phyloP scores from a whole-genome alignment of 2,329 filamentous ascomycete genomes.

The Basipetospora chlamydospora region DNA sequence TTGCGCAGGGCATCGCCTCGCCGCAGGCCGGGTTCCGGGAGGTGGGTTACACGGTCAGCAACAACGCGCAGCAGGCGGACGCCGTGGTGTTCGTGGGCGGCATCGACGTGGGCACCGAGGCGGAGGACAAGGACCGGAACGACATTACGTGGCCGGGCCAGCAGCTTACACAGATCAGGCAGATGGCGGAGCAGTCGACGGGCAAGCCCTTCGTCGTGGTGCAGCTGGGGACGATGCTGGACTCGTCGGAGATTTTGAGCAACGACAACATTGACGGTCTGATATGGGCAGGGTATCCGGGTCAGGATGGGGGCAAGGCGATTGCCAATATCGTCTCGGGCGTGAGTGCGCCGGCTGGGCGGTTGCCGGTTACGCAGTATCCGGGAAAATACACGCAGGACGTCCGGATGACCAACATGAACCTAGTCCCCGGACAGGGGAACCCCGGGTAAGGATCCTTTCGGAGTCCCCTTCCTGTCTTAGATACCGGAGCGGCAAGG shows the following conservation, averaged over 20 bases:
- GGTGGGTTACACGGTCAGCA: slow-evolving; percentile 6
- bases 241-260: slow-evolving; percentile 31
- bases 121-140: slow-evolving; percentile 35
- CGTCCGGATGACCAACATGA: slow-evolving; percentile 41
- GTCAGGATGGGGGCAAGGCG: slow-evolving; percentile 42
- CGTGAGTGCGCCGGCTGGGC: slow-evolving; percentile 31
- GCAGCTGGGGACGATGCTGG: slow-evolving; percentile 36
- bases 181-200: not conserved
- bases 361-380: slow-evolving; percentile 41
- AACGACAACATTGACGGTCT: slow-evolving; percentile 34
- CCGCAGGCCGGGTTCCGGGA: slow-evolving; percentile 2
- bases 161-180: slow-evolving; percentile 33
- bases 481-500: too few species aligned
- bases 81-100: slow-evolving; percentile 40
- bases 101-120: slow-evolving; percentile 35
- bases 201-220: slow-evolving; percentile 38
- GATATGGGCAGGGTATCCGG: slow-evolving; percentile 44
- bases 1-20: slow-evolving; percentile 1
- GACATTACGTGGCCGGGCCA: slow-evolving; percentile 34
- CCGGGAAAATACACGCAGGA: slow-evolving; percentile 33
- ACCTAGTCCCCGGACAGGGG: slow-evolving; percentile 27
- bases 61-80: slow-evolving; percentile 28
- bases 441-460: slow-evolving; percentile 28
- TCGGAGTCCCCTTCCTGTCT: too few species aligned
- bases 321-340: slow-evolving; percentile 39